phyloP scores from a whole-genome alignment of 495 filamentous ascomycete species.

The Pyrenopolyporus hunteri region DNA sequence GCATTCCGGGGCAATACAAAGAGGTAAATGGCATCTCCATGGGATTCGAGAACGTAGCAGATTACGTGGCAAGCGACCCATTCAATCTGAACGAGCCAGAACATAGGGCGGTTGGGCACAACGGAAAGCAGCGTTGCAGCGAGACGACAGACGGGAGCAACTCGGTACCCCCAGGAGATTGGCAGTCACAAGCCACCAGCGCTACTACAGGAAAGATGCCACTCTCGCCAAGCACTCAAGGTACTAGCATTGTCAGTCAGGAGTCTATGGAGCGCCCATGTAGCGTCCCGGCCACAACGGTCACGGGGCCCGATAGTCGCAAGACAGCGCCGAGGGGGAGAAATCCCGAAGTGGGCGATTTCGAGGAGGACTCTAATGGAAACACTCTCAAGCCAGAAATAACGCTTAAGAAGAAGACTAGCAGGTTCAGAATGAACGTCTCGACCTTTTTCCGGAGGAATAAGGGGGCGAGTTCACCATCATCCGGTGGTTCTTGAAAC shows the following conservation, averaged over 20 bases:
- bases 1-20: constrained; percentile 38
- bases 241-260: constrained; percentile 61
- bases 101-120: constrained; percentile 38
- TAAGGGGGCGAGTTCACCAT: constrained; percentile 51
- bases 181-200: constrained; percentile 61
- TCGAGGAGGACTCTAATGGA: constrained; percentile 42
- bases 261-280: constrained; percentile 53
- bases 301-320: constrained; percentile 46
- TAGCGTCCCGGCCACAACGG: constrained; percentile 47
- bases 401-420: constrained; percentile 55
- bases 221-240: constrained; percentile 62
- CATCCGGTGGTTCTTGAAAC: constrained; percentile 35
- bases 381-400: constrained; percentile 40
- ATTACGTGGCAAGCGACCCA: constrained; percentile 46
- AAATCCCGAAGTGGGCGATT: constrained; percentile 26
- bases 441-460: constrained; percentile 52
- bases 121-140: constrained; percentile 54
- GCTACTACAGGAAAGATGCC: constrained; percentile 63
- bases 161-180: constrained; percentile 56
- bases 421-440: constrained; percentile 54
- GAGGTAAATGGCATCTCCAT: constrained; percentile 48
- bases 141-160: constrained; percentile 59
- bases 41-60: constrained; percentile 42
- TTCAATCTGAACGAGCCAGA: constrained; percentile 42
- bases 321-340: constrained; percentile 27